Evolutionary conservation across 1,139 yeast species (phyloP), one percentile per base, ranked within the genome.

Genomic region (Citeromyces hawaiiensis): DNA sequence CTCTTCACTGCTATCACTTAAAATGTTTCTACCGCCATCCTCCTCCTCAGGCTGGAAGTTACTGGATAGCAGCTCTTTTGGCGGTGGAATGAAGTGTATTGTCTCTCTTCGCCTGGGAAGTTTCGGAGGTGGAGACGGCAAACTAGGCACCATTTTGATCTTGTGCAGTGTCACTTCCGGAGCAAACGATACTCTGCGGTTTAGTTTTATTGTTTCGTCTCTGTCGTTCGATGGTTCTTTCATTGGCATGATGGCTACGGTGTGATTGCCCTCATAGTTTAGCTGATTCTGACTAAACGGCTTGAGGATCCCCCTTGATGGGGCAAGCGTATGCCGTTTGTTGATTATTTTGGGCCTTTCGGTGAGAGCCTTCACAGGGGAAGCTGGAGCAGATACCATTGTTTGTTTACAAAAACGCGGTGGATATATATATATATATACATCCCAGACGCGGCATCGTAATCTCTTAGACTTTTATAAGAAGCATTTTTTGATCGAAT

Each of bases 111-210:
- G 48, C 42, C 57, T 57, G 4, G 54, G 49, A 25, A 49, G 47
- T 18, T 46, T 48, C 30, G 46, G 52, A 14, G 49, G 47, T 4
- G 51, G 48, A 10, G 47, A 47, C 4, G 42, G 46, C 17, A 44
- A 40, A 15, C 49, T 54, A 2, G 73, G 70, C 4, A 70, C 60
- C 43, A 70, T 57, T 44, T 72, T 76, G 41, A 79, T 72, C 48
- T 76, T 77, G 54, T 79, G 86, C 31, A 80, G 58, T 0, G 86
- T 79, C 0, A 79, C 87, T 49, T 79, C 87, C 1, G 85, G 85
- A 2, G 86, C 85, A 61, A 80, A 80, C 1, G 85, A 77, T 0
- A 80, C 87, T 31, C 87, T 56, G 47, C 87, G 59, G 19, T 17
- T 38, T 23, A 39, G 44, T 11, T 40, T 46, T 40, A 36, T 45